These are phyloP conservation scores for Sungouiella thailandica DNA, from an alignment of 805 yeast genomes.

Conservation along the genomic window DNA sequence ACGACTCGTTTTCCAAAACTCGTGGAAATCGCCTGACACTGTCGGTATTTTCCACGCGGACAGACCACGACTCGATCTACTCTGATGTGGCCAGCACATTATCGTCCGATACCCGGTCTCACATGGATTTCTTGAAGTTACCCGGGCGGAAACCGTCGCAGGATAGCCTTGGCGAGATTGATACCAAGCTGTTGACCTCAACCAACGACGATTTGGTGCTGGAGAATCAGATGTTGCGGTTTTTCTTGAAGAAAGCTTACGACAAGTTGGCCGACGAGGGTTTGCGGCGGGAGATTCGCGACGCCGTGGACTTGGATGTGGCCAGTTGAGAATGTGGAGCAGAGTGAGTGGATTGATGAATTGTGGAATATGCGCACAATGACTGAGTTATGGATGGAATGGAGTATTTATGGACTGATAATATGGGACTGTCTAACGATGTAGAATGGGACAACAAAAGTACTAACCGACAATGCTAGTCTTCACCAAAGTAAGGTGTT, in stretches of 20 bases:
- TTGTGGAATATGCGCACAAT: too few relatives aligned
- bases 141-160: background rate
- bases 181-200: conserved; percentile 4
- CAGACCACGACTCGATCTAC: conserved; percentile 24
- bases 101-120: conserved; percentile 1
- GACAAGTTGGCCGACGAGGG: conserved; percentile 15
- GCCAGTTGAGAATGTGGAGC: background rate
- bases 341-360: too few relatives aligned
- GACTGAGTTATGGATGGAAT: too few relatives aligned
- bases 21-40: conserved; percentile 14
- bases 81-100: conserved; percentile 19
- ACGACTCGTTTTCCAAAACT: conserved; percentile 9
- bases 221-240: conserved; percentile 26
- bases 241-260: conserved; percentile 24
- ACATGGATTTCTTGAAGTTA: background rate
- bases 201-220: conserved; percentile 10
- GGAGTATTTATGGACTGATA: too few relatives aligned
- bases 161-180: conserved; percentile 1
- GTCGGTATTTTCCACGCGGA: conserved; percentile 18
- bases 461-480: too few relatives aligned
- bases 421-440: too few relatives aligned
- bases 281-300: conserved; percentile 13
- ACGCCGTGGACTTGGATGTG: conserved; percentile 8
- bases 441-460: too few relatives aligned
- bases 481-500: too few relatives aligned